These are phyloP conservation scores for Botrytis fabae DNA, from an alignment of 2,329 filamentous ascomycete genomes.

Conservation along the genomic window DNA sequence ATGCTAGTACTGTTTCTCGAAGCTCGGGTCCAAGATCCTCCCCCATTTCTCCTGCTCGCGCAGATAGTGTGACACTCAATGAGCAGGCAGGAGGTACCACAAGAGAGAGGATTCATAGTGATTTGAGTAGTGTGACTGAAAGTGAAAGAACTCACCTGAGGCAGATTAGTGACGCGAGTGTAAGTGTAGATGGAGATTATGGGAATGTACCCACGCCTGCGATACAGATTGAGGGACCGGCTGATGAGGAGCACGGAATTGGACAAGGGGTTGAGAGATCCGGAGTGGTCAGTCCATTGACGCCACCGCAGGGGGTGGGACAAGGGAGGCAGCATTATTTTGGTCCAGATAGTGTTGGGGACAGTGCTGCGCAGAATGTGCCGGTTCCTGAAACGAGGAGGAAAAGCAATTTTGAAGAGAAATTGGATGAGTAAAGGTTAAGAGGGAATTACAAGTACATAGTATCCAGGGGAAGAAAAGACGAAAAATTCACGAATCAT, in stretches of 20 bases:
- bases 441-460: background rate
- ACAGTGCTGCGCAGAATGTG: background rate
- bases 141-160: conserved; percentile 32
- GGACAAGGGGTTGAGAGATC: background rate
- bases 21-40: conserved; percentile 28
- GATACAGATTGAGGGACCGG: background rate
- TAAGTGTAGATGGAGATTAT: conserved; percentile 31
- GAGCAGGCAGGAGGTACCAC: background rate
- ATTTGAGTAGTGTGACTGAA: conserved; percentile 30
- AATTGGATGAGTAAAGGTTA: conserved; percentile 30
- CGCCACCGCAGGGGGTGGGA: conserved; percentile 25
- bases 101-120: conserved; percentile 20
- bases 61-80: conserved; percentile 29
- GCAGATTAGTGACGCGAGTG: conserved; percentile 35
- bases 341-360: conserved; percentile 29
- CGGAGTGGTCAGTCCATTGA: conserved; percentile 30
- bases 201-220: background rate
- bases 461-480: background rate
- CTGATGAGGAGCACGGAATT: background rate
- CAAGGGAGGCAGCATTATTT: conserved; percentile 22
- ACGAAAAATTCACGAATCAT: conserved; percentile 13
- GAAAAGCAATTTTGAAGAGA: conserved; percentile 38
- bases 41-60: conserved; percentile 24
- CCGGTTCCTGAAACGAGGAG: conserved; percentile 22
- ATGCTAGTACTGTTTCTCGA: conserved; percentile 30